phyloP scores from a whole-genome alignment of 768 basidiomycete species.

The Mycena amicta region DNA sequence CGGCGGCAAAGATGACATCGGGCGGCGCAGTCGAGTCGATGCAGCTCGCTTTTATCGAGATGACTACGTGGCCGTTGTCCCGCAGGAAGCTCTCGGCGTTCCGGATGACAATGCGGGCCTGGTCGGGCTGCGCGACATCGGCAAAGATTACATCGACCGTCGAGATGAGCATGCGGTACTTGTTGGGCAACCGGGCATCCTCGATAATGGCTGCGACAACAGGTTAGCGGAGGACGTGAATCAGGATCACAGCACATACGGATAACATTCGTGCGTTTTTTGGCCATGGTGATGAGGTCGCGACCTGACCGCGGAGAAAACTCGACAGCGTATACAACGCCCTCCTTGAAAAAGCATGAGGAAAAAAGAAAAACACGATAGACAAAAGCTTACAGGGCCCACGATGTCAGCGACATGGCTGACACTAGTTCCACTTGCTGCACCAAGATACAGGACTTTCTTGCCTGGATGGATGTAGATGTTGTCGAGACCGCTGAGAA shows the following conservation, averaged over 20 bases:
- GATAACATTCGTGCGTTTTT: conserved; percentile 98
- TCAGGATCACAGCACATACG: conserved; percentile 55
- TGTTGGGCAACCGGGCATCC: conserved; percentile 94
- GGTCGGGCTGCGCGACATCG: conserved; percentile 97
- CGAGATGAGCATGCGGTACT: conserved; percentile 95
- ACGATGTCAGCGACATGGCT: conserved; percentile 99
- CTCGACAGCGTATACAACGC: conserved; percentile 97
- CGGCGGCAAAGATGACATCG: conserved; percentile 84
- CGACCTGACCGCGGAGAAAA: conserved; percentile 96
- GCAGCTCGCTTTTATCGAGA: conserved; percentile 99
- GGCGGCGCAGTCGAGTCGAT: conserved; percentile 95
- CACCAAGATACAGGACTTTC: conserved; percentile 97
- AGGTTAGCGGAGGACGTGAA: conserved; percentile 4
- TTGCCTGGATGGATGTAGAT: conserved; percentile 92
- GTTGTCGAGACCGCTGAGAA: conserved; percentile 91
- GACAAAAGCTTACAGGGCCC: conserved; percentile 70
- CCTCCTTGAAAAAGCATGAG: conserved; percentile 60
- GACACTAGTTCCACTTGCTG: conserved; percentile 96
- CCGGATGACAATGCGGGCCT: conserved; percentile 92
- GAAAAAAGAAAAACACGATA: conserved; percentile 4
- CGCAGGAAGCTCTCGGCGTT: conserved; percentile 97
- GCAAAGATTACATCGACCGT: conserved; percentile 98
- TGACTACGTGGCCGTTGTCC: conserved; percentile 87
- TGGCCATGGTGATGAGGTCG: conserved; percentile 98
- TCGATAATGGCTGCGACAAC: conserved; percentile 80